Conservation (phyloP, 2,329 filamentous ascomycete genomes). For the Diaporthe destruens region DNA sequence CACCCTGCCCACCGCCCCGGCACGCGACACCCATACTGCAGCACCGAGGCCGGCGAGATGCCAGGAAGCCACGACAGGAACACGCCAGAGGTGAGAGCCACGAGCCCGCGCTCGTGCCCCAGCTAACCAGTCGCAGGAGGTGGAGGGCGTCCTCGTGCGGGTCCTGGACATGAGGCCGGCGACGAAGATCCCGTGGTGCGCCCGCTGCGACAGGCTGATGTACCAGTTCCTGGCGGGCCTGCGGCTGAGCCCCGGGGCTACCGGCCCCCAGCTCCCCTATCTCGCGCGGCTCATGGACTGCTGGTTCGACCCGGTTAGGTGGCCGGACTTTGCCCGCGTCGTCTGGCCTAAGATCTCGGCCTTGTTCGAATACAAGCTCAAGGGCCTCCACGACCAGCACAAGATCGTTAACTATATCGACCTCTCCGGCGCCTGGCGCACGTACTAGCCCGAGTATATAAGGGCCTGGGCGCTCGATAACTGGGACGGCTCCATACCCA, state of each 20-base stretch:
- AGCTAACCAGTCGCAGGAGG: neutral
- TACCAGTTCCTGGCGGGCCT: conserved; percentile 4
- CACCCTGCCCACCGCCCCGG: too few species aligned
- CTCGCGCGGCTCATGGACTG: neutral
- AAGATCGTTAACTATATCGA: neutral
- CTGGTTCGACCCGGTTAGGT: neutral
- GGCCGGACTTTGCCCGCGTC: conserved; percentile 1
- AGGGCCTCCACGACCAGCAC: neutral
- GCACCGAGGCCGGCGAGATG: neutral
- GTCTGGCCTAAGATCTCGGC: neutral
- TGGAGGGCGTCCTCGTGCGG: neutral
- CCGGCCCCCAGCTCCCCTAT: neutral
- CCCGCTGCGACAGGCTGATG: neutral
- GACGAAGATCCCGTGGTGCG: neutral
- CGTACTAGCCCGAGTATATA: neutral
- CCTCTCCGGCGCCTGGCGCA: neutral
- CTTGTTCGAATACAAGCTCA: neutral
- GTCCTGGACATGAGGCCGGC: neutral
- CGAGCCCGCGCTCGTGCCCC: neutral
- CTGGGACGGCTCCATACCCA: neutral
- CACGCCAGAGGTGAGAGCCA: conserved; percentile 2
- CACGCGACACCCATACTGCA: neutral
- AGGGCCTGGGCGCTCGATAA: neutral
- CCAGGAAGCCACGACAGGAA: neutral
- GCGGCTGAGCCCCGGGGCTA: neutral